Evolutionary conservation across 2,329 filamentous ascomycete genomes (phyloP), one percentile per base, ranked within the genome.

Genomic region (Fusarium buharicum): DNA sequence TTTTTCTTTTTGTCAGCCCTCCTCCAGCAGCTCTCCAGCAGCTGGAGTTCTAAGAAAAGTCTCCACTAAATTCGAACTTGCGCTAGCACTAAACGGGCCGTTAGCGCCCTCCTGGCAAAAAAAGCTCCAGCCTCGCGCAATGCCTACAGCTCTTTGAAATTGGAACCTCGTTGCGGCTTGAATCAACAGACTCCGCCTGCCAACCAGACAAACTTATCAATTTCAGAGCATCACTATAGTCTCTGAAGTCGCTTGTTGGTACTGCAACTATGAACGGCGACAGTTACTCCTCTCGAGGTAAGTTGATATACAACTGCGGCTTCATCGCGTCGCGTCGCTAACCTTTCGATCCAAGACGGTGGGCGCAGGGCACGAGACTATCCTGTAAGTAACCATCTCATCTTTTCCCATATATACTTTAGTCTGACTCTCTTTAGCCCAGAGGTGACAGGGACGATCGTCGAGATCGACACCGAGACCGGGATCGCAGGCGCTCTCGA

Each of bases 281-380:
- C 76, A 89, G 83, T 76, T 94, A 93, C 78, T 87, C 87, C 73
- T 87, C 90, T 70, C 86, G 91, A 86, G 90, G 91, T 91, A 81
- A 76, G 81, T 73, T 68, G 24, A 24, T 27, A 30, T 12, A n/a
- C 22, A 31, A 16, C 38, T 17, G 17, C 43, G 53, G 56, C 30
- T 62, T 50, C 54, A 51, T 70, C 63, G 59, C 55, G 68, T 67
- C 52, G 71, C 75, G 76, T 75, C 70, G 64, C 62, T 70, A 70
- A 69, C 66, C 55, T 37, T 50, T 41, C 54, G 47, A 41, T 57
- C 49, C 44, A 62, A 76, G 82, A 84, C 69, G 79, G 22, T 8
- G 22, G 81, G 71, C 81, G 83, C 56, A 80, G 84, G 71, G 81
- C 79, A 66, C 80, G 85, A 68, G 84, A 86, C 67, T 84, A 86